phyloP scores from a whole-genome alignment of 2,329 filamentous ascomycete species.

The Alternaria rosae region DNA sequence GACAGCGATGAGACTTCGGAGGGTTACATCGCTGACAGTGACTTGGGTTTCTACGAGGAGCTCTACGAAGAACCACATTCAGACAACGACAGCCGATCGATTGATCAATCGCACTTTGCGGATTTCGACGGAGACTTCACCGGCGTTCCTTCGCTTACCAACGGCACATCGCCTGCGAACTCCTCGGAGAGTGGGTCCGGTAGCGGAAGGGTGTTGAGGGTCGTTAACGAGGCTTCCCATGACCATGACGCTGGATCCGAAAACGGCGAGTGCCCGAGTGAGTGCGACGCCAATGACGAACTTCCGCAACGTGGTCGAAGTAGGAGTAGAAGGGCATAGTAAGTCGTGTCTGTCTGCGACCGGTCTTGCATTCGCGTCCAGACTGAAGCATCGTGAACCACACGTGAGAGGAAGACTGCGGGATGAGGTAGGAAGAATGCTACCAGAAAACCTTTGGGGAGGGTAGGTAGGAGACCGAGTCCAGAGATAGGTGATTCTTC shows the following conservation, averaged over 20 bases:
- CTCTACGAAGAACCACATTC: background rate
- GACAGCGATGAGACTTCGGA: background rate
- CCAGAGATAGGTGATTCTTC: background rate
- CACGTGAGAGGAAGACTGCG: background rate
- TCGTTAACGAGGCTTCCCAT: background rate
- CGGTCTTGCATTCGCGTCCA: background rate
- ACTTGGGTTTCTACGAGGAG: background rate
- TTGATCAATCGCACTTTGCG: constrained; percentile 9
- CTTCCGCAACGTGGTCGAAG: background rate
- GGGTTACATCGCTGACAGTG: background rate
- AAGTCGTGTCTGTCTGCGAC: background rate
- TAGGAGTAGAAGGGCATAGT: background rate
- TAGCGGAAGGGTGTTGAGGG: background rate
- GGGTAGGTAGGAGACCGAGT: background rate
- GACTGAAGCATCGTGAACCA: background rate
- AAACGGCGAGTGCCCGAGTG: background rate
- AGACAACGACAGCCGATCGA: background rate
- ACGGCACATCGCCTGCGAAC: background rate
- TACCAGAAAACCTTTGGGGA: background rate
- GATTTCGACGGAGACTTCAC: background rate
- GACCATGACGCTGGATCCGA: background rate
- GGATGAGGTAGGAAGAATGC: background rate
- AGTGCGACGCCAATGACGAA: background rate
- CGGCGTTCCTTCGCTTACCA: background rate
- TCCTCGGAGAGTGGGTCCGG: rapidly evolving